Evolutionary conservation across 176 grass and related monocot species (phyloP), one percentile per base, ranked within the genome.

Genomic region (Avena eriantha): DNA sequence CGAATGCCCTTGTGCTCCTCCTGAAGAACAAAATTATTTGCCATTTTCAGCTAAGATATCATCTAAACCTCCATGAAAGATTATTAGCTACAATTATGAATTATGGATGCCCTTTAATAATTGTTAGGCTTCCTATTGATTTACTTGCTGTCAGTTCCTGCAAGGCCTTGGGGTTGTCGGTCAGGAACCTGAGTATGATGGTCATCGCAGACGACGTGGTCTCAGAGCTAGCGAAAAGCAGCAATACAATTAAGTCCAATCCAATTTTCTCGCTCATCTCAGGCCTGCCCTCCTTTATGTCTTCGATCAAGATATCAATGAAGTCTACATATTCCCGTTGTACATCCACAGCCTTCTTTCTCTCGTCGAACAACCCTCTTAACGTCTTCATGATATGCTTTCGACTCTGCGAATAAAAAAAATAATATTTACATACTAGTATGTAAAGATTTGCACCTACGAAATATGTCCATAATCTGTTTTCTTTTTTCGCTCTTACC

Each of bases 211-310:
- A 86, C 3, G 92, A 84, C 0, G 90, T 94, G 3, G 90, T 94
- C 66, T 94, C 92, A 1, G 78, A 87, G 61, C 92, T 85, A 2
- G 92, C 90, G 10, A 94, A 94, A 90, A 67, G 77, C 90, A 94
- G 77, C 35, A 36, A 36, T 36, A 36, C 35, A 36, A 92, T 10
- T 36, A 94, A 34, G 29, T 94, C 82, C 36, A 90, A 36, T 39
- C 90, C 85, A 48, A 86, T 67, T 36, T 26, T 50, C 73, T 92
- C 87, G 2, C 68, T 90, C 49, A 90, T 29, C 3, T 53, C 15
- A 31, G 90, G 16, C 51, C 21, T 70, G 1, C 82, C 82, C 59
- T 80, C 85, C 64, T 84, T 81, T 1, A 95, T 23, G 10, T 90
- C 88, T 1, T 26, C 59, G 24, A 95, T 88, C 22, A 95, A 43